Conservation (phyloP, 2,329 filamentous ascomycete species). For the Claviceps capensis region DNA sequence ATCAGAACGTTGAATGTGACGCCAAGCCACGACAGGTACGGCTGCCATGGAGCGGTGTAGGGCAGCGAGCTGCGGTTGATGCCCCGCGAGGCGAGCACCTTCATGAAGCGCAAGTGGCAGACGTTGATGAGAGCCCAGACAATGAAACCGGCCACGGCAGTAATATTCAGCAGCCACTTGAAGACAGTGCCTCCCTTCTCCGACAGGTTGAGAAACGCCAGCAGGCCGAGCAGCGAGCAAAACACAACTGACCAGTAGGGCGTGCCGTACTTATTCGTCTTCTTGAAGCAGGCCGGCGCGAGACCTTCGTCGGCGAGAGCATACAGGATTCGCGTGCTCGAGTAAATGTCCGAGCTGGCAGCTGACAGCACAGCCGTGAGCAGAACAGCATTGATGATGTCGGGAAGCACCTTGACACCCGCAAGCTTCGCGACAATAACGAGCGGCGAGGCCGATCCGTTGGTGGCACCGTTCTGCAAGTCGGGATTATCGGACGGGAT, state of each 20-base stretch:
- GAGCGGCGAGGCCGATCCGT: constrained; percentile 53
- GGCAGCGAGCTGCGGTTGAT: constrained; percentile 44
- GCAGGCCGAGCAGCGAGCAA: constrained; percentile 41
- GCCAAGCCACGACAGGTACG: constrained; percentile 51
- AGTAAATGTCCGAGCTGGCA: constrained; percentile 66
- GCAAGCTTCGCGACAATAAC: constrained; percentile 47
- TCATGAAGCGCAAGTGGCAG: constrained; percentile 53
- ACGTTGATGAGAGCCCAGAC: constrained; percentile 53
- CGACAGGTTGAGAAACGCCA: constrained; percentile 56
- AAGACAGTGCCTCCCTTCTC: constrained; percentile 46
- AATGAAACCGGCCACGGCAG: constrained; percentile 54
- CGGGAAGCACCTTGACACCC: constrained; percentile 48
- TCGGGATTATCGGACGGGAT: constrained; percentile 47
- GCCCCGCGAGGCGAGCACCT: constrained; percentile 40
- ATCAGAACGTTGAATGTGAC: constrained; percentile 52
- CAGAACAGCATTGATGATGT: constrained; percentile 66
- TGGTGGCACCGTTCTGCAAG: constrained; percentile 36
- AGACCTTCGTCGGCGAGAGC: constrained; percentile 51
- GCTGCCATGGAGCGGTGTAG: constrained; percentile 48
- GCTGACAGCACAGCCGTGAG: constrained; percentile 67
- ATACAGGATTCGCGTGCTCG: constrained; percentile 53
- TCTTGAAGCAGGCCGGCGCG: constrained; percentile 44
- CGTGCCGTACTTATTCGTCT: constrained; percentile 47
- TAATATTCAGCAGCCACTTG: constrained; percentile 61
- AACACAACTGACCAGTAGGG: constrained; percentile 46